Percentiles rank a stretch among this genome's conserved stretches.
Evolutionary conservation across 495 filamentous ascomycete species (phyloP).

Genomic region (Hypoxylon crocopeplum): DNA sequence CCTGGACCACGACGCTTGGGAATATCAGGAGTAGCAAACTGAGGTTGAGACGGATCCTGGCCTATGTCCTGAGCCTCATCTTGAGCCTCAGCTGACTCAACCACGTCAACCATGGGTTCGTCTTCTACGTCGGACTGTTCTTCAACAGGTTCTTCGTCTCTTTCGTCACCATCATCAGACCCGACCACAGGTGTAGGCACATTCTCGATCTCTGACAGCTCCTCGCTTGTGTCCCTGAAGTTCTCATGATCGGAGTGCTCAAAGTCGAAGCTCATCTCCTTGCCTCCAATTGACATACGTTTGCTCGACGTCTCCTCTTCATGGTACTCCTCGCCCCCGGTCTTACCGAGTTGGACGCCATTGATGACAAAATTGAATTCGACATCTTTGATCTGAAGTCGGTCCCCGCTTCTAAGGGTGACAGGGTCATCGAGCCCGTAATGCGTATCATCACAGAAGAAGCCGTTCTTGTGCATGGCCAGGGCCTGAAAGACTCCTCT

Average conservation of each 20-base stretch:
- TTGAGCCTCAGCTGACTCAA: slow-evolving; percentile 45
- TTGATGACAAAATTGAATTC: slow-evolving; percentile 76
- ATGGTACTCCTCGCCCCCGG: slow-evolving; percentile 63
- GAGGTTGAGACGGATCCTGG: slow-evolving; percentile 37
- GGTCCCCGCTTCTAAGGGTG: slow-evolving; percentile 72
- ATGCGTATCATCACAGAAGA: slow-evolving; percentile 80
- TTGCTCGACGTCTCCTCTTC: slow-evolving; percentile 51
- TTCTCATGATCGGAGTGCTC: slow-evolving; percentile 64
- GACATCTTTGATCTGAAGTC: slow-evolving; percentile 81
- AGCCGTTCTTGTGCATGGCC: slow-evolving; percentile 84
- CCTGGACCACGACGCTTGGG: slow-evolving; percentile 82
- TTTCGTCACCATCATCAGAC: slow-evolving; percentile 35
- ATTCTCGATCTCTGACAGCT: slow-evolving; percentile 44
- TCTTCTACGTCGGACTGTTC: slow-evolving; percentile 43
- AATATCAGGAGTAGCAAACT: slow-evolving; percentile 47
- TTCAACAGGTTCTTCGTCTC: slow-evolving; percentile 46
- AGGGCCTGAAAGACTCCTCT: slow-evolving; percentile 78
- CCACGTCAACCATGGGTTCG: slow-evolving; percentile 50
- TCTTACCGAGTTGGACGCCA: slow-evolving; percentile 71
- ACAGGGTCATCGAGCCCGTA: slow-evolving; percentile 66
- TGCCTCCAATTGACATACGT: slow-evolving; percentile 59
- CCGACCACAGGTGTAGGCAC: slow-evolving; percentile 25
- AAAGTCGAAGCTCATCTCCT: slow-evolving; percentile 69
- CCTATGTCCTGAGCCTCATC: slow-evolving; percentile 44
- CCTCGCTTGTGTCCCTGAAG: slow-evolving; percentile 61